Conservation (phyloP, 768 basidiomycete species). For the Suillus alpinus region DNA sequence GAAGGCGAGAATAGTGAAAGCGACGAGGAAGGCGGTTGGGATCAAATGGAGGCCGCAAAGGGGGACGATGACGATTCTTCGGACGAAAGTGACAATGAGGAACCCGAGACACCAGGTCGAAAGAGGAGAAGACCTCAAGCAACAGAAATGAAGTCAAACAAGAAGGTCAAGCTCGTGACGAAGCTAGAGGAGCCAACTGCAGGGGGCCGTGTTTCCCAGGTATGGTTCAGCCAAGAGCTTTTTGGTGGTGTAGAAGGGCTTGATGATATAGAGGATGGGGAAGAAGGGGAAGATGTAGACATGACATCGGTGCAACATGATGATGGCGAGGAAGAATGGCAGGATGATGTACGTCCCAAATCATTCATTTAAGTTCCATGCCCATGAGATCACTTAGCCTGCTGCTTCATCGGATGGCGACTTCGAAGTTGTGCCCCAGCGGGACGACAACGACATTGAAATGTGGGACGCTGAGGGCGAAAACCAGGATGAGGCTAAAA, state of each 20-base stretch:
- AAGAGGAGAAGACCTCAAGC: conserved; percentile 42
- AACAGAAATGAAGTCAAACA: conserved; percentile 29
- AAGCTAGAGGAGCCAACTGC: conserved; percentile 38
- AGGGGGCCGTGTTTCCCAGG: conserved; percentile 56
- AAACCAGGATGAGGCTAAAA: conserved; percentile 67
- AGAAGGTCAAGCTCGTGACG: conserved; percentile 53
- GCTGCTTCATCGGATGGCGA: conserved; percentile 42
- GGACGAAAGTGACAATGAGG: conserved; percentile 48
- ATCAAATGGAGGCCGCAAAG: conserved; percentile 58
- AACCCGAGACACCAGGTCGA: conserved; percentile 21
- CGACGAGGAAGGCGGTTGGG: conserved; percentile 65
- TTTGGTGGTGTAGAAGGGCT: conserved; percentile 65
- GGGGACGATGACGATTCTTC: conserved; percentile 46
- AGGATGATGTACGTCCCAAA: conserved; percentile 23
- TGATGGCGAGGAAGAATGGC: conserved; percentile 28
- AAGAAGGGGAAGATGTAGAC: conserved; percentile 25
- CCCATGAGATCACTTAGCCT: conserved; percentile 14
- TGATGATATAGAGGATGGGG: conserved; percentile 37
- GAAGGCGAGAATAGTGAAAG: conserved; percentile 38
- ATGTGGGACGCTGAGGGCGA: conserved; percentile 84
- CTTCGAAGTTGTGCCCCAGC: conserved; percentile 72
- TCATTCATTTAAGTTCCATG: neutral
- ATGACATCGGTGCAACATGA: conserved; percentile 29
- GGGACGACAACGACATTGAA: conserved; percentile 53
- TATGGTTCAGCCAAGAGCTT: conserved; percentile 97